phyloP scores from a whole-genome alignment of 2,329 filamentous ascomycete genomes.

The Microascus cirrosus region DNA sequence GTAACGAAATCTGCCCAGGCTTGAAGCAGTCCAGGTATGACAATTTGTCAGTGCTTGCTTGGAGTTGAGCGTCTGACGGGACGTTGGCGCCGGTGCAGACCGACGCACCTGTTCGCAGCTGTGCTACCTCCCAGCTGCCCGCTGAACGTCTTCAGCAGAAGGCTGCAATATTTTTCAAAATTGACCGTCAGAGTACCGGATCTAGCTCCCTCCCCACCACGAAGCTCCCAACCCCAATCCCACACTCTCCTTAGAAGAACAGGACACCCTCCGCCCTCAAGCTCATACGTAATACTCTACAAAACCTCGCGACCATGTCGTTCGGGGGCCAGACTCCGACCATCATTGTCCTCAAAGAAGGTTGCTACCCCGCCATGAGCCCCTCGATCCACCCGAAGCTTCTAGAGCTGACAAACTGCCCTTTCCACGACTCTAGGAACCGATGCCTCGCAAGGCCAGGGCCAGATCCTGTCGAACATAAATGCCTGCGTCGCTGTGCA shows the following conservation, averaged over 20 bases:
- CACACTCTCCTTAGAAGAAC: not conserved
- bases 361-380: conserved; percentile 35
- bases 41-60: no score
- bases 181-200: not conserved
- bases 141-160: not conserved
- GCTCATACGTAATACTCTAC: not conserved
- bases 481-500: conserved; percentile 96
- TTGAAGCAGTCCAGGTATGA: no score
- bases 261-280: no score
- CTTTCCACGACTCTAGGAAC: conserved; percentile 52
- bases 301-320: conserved; percentile 53
- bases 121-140: not conserved
- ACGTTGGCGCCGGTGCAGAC: not conserved
- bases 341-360: conserved; percentile 96
- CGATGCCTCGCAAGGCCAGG: conserved; percentile 93
- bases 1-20: no score
- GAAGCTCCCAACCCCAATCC: not conserved
- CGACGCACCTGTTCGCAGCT: not conserved
- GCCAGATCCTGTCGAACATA: conserved; percentile 95
- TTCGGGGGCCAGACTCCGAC: conserved; percentile 96
- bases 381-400: conserved; percentile 15
- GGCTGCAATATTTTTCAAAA: conserved; percentile 1
- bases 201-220: not conserved
- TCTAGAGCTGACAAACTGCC: conserved; percentile 2
- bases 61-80: no score